Evolutionary conservation across 495 filamentous ascomycete species (phyloP), one percentile per base, ranked within the genome.

Genomic region (Annulohypoxylon moriforme): DNA sequence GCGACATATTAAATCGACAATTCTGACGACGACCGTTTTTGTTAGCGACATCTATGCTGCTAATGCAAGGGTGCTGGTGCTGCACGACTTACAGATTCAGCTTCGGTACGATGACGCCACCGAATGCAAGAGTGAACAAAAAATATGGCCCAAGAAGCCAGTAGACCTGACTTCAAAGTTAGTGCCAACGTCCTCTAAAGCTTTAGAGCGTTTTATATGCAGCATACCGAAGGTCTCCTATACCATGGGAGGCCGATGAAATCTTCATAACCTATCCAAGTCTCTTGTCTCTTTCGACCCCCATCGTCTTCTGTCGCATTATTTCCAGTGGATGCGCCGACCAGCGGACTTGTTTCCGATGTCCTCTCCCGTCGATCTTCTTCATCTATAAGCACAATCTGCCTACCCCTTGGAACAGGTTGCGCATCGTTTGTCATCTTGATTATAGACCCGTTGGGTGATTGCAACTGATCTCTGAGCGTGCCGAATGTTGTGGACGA

Each of bases 141-240:
- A 91, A 81, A 77, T 92, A 93, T 3, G 92, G 90, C 0, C 87
- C 88, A 9, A 99, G 72, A 14, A 99, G 81, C 93, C 94, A 99
- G 78, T 85, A 93, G 36, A 97, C 86, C 93, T 97, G 60, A 57
- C 34, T 11, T 20, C n/a, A 34, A 27, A 33, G 58, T 80, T 53
- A 78, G 73, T 46, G 22, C 10, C 3, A 1, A 31, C 22, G 40
- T 62, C 14, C 33, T 22, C 25, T 27, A 38, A 20, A 50, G 42
- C 25, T 64, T 33, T 59, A 22, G 16, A 9, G 40, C 14, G 14
- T 14, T 14, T 40, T 22, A 27, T 47, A 49, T 13, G 20, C 10
- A 47, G 72, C 77, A 74, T 81, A 94, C 92, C 24, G 90, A 92
- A 18, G 93, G 93, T 71, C 69, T 88, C 71, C 84, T 88, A 86